phyloP scores from a whole-genome alignment of 768 basidiomycete species.

The Boletus rubescentipes region DNA sequence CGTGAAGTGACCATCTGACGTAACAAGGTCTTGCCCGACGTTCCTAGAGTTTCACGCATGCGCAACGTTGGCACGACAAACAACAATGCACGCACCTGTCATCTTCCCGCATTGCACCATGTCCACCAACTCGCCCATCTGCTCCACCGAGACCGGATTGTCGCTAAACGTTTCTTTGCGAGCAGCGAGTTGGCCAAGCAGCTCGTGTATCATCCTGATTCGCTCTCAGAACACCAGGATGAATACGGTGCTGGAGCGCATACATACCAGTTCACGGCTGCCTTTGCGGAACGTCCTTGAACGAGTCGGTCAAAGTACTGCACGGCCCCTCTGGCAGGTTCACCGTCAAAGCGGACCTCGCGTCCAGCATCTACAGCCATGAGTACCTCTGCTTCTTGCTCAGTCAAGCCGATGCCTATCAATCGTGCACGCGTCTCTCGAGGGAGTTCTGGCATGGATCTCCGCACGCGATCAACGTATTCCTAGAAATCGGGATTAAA shows the following conservation, averaged over 20 bases:
- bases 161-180: constrained; percentile 54
- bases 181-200: constrained; percentile 73
- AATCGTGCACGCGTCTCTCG: constrained; percentile 59
- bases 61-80: neutral
- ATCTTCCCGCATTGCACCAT: constrained; percentile 64
- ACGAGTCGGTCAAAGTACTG: constrained; percentile 78
- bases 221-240: neutral
- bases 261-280: constrained; percentile 81
- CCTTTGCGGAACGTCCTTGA: constrained; percentile 57
- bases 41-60: constrained; percentile 45
- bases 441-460: constrained; percentile 75
- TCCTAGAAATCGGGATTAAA: constrained; percentile 40
- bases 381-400: constrained; percentile 72
- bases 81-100: constrained; percentile 51
- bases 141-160: constrained; percentile 57
- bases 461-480: constrained; percentile 54
- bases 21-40: constrained; percentile 77
- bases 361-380: constrained; percentile 67
- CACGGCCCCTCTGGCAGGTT: constrained; percentile 52
- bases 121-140: constrained; percentile 78
- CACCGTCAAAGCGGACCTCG: constrained; percentile 64
- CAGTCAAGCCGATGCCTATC: constrained; percentile 49
- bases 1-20: constrained; percentile 59
- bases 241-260: neutral
- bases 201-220: constrained; percentile 82